These are phyloP conservation scores for Fusarium xyrophilum DNA, from an alignment of 2,329 filamentous ascomycete species.

Conservation along the genomic window DNA sequence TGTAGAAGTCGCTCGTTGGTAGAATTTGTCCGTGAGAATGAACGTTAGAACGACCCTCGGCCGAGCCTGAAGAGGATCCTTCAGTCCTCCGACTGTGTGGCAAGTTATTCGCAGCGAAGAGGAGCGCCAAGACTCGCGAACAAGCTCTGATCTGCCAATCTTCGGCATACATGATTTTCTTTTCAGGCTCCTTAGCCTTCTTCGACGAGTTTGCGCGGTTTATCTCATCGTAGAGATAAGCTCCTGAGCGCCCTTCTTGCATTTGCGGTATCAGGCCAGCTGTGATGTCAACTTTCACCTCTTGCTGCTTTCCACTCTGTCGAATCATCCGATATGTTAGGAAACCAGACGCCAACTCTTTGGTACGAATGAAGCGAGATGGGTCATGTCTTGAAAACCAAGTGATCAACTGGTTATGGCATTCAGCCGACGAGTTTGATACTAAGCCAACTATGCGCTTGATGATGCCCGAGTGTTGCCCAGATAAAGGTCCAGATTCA, in stretches of 20 bases:
- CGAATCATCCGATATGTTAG: conserved; percentile 80
- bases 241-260: conserved; percentile 68
- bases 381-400: conserved; percentile 80
- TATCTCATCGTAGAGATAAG: conserved; percentile 80
- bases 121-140: conserved; percentile 77
- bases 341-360: conserved; percentile 79
- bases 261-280: conserved; percentile 77
- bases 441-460: conserved; percentile 84
- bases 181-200: conserved; percentile 62
- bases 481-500: conserved; percentile 56
- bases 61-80: conserved; percentile 24
- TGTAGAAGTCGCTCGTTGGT: conserved; percentile 86
- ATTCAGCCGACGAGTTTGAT: conserved; percentile 75
- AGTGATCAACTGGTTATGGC: conserved; percentile 76
- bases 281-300: conserved; percentile 65
- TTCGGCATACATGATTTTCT: conserved; percentile 71
- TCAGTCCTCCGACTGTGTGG: conserved; percentile 48
- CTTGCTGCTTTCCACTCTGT: conserved; percentile 71
- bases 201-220: conserved; percentile 60
- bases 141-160: conserved; percentile 91
- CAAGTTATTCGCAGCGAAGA: conserved; percentile 81
- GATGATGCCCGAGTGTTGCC: conserved; percentile 81
- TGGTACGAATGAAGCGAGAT: conserved; percentile 71
- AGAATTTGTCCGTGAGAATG: conserved; percentile 68
- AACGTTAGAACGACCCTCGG: conserved; percentile 40